Conservation (phyloP, 176 grass and related monocot species). For the Avena eriantha region DNA sequence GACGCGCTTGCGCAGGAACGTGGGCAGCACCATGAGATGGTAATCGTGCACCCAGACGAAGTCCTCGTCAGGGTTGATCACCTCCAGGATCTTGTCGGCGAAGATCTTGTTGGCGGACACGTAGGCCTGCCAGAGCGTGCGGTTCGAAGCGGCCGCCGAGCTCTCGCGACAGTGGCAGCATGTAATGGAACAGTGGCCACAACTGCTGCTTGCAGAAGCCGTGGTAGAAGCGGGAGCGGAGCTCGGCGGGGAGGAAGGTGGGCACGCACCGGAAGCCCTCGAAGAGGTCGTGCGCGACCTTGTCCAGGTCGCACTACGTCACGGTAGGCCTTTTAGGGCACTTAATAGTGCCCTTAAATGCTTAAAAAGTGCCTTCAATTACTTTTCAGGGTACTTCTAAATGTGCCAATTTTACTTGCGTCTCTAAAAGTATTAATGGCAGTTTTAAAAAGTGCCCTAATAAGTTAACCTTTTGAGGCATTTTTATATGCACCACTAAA, state of each 20-base stretch:
- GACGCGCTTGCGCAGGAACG: slow-evolving; percentile 82
- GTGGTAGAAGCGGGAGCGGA: slow-evolving; percentile 78
- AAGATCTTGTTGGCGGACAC: slow-evolving; percentile 97
- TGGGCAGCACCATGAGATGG: slow-evolving; percentile 91
- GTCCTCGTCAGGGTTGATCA: slow-evolving; percentile 93
- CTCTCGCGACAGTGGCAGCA: slow-evolving; percentile 92
- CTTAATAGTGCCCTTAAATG: too few relatives aligned
- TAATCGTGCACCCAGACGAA: slow-evolving; percentile 96
- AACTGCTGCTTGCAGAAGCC: slow-evolving; percentile 99
- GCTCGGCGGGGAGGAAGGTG: slow-evolving; percentile 76
- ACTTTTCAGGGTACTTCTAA: too few relatives aligned
- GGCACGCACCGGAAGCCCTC: slow-evolving; percentile 85
- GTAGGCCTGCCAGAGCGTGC: slow-evolving; percentile 85
- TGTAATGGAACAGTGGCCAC: slow-evolving; percentile 99
- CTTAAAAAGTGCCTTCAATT: too few relatives aligned
- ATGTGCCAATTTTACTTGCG: too few relatives aligned
- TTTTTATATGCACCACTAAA: too few relatives aligned
- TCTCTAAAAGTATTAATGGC: too few relatives aligned
- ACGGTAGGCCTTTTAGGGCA: too few relatives aligned
- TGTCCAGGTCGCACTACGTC: slow-evolving; percentile 56
- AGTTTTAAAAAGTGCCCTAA: too few relatives aligned
- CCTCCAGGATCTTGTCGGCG: slow-evolving; percentile 90
- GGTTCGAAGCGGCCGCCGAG: slow-evolving; percentile 92
- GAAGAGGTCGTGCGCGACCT: slow-evolving; percentile 64
- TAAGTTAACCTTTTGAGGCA: too few relatives aligned